A percentile compares a stretch with the other conserved stretches of the same genome.
Conservation (phyloP, 805 yeast species). For the Candida manassasensis region DNA sequence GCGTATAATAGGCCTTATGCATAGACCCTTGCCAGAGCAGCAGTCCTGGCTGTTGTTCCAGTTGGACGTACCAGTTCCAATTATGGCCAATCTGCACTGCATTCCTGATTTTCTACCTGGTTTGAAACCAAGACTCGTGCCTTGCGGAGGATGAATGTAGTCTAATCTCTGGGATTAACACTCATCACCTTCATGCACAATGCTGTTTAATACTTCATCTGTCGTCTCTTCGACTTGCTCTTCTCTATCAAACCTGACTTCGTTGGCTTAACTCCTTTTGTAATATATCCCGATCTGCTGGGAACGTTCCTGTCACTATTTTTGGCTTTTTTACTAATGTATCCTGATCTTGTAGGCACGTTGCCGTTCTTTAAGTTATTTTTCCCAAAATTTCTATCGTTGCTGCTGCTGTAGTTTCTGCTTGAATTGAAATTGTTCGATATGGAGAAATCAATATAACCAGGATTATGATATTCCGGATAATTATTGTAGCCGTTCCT, state of each 20-base stretch:
- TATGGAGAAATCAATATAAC: constrained; percentile 7
- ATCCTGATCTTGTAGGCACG: constrained; percentile 17
- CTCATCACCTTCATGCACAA: too few relatives aligned
- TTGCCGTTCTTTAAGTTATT: constrained; percentile 4
- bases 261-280: constrained; percentile 12
- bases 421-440: constrained; percentile 1
- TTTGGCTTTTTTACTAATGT: constrained; percentile 7
- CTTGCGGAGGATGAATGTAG: too few relatives aligned
- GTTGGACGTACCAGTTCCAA: too few relatives aligned
- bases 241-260: constrained; percentile 21
- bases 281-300: constrained; percentile 8
- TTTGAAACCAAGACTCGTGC: too few relatives aligned
- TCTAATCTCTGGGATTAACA: too few relatives aligned
- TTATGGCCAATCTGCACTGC: too few relatives aligned
- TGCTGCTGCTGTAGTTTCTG: constrained; percentile 7
- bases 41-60: too few relatives aligned
- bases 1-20: too few relatives aligned
- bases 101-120: too few relatives aligned
- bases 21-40: too few relatives aligned
- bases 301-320: constrained; percentile 8
- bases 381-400: constrained; percentile 3
- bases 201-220: constrained; percentile 1
- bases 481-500: constrained; percentile 4
- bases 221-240: constrained; percentile 6
- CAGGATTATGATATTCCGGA: constrained; percentile 5